These are phyloP conservation scores for Ogataea nakhonphanomensis DNA, from an alignment of 805 yeast species.

Conservation along the genomic window DNA sequence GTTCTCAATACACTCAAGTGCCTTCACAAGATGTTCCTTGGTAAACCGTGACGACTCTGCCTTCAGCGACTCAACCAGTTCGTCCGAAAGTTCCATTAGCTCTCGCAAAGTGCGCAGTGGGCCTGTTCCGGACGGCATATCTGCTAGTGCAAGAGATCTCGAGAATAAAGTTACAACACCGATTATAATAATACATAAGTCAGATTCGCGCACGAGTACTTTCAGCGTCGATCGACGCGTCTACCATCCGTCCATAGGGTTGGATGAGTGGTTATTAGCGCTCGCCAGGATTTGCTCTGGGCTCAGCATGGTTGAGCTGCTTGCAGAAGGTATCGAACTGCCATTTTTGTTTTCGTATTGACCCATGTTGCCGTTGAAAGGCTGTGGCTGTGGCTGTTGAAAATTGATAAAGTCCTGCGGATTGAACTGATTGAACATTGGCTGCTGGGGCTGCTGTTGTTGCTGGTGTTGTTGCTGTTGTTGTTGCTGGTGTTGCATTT, in stretches of 20 bases:
- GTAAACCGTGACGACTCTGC: constrained; percentile 8
- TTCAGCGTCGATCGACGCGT: constrained; percentile 9
- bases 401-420: constrained; percentile 8
- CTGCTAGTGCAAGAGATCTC: background rate
- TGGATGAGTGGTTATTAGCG: constrained; percentile 17
- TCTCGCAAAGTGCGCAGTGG: constrained; percentile 12
- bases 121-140: constrained; percentile 15
- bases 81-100: constrained; percentile 17
- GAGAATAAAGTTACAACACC: constrained; percentile 1
- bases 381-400: constrained; percentile 18
- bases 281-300: constrained; percentile 36
- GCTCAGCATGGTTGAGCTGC: constrained; percentile 22
- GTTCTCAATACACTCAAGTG: constrained; percentile 27
- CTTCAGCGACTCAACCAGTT: constrained; percentile 13
- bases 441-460: constrained; percentile 18
- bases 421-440: constrained; percentile 11
- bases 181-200: background rate
- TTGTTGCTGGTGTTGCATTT: constrained; percentile 8
- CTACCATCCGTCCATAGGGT: constrained; percentile 24
- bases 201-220: constrained; percentile 2
- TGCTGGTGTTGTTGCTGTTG: constrained; percentile 20
- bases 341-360: constrained; percentile 9
- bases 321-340: constrained; percentile 5
- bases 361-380: constrained; percentile 8
- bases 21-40: constrained; percentile 22